A percentile compares a stretch with the other conserved stretches of the same genome.
phyloP scores from a whole-genome alignment of 495 filamentous ascomycete genomes.

The Penicillium malachiteum region DNA sequence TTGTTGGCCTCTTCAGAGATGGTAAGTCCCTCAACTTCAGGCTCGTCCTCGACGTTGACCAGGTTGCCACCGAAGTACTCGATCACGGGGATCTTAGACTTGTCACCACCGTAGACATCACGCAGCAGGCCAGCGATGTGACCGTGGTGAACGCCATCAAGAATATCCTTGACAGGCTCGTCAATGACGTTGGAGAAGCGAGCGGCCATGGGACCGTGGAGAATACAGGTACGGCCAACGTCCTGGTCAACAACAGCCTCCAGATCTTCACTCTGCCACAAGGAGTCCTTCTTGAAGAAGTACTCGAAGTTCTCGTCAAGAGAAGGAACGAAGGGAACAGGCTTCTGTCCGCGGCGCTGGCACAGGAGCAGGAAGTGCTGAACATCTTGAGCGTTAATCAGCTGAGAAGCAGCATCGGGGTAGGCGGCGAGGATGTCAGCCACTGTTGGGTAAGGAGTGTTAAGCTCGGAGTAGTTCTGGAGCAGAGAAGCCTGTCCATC shows the following conservation, averaged over 20 bases:
- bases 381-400: conserved; percentile 96
- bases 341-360: conserved; percentile 90
- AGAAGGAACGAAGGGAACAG: conserved; percentile 88
- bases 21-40: conserved; percentile 78
- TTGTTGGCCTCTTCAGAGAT: conserved; percentile 72
- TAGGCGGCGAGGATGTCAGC: conserved; percentile 79
- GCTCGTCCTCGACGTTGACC: conserved; percentile 50
- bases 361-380: conserved; percentile 96
- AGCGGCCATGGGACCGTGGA: conserved; percentile 92
- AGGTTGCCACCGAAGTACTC: conserved; percentile 94
- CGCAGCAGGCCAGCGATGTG: conserved; percentile 77
- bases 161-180: conserved; percentile 89
- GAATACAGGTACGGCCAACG: conserved; percentile 89
- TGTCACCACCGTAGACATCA: conserved; percentile 77
- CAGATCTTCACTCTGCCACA: conserved; percentile 98
- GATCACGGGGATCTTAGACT: conserved; percentile 72
- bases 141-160: conserved; percentile 81
- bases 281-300: conserved; percentile 99
- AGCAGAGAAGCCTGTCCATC: conserved; percentile 71
- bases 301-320: conserved; percentile 96
- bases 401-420: conserved; percentile 79
- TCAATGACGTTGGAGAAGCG: conserved; percentile 86
- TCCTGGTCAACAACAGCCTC: conserved; percentile 95
- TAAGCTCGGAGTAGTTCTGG: conserved; percentile 85
- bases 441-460: conserved; percentile 73